A percentile compares a stretch with the other conserved stretches of the same genome.
phyloP scores from a whole-genome alignment of 257 asterid species.

The Osmanthus fragrans region DNA sequence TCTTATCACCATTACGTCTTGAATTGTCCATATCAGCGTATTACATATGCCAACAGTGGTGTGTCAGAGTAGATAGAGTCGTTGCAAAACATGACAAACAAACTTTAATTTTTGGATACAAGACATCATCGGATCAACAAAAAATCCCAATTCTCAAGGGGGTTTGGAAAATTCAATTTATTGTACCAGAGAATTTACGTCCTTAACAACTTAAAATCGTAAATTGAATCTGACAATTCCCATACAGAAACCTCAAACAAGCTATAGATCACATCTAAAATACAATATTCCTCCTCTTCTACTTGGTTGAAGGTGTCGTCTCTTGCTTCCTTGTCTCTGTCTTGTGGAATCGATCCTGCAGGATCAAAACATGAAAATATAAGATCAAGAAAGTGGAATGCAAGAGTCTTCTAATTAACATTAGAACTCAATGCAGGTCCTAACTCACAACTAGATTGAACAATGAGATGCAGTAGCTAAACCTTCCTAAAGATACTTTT shows the following conservation, averaged over 20 bases:
- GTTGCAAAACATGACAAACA: no score
- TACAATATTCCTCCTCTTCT: constrained; percentile 20
- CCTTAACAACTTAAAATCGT: constrained; percentile 2
- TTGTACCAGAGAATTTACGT: constrained; percentile 21
- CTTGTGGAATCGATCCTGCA: constrained; percentile 55
- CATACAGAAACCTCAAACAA: constrained; percentile 15
- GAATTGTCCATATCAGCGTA: no score
- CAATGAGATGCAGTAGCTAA: neutral
- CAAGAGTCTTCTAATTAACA: neutral
- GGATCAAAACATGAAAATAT: constrained; percentile 2
- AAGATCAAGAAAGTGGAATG: neutral
- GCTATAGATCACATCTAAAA: neutral
- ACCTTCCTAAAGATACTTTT: neutral
- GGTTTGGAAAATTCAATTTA: constrained; percentile 20
- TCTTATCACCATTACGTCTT: neutral
- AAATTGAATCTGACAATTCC: constrained; percentile 15
- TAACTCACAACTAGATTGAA: neutral
- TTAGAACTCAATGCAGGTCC: neutral
- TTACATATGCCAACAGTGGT: no score
- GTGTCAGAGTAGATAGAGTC: no score
- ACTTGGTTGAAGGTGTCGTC: constrained; percentile 38
- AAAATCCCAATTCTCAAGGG: neutral
- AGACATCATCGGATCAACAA: no score
- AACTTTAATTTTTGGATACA: no score
- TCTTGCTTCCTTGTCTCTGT: constrained; percentile 45